Conservation (phyloP, 2,329 filamentous ascomycete species). For the Colletotrichum shisoi region DNA sequence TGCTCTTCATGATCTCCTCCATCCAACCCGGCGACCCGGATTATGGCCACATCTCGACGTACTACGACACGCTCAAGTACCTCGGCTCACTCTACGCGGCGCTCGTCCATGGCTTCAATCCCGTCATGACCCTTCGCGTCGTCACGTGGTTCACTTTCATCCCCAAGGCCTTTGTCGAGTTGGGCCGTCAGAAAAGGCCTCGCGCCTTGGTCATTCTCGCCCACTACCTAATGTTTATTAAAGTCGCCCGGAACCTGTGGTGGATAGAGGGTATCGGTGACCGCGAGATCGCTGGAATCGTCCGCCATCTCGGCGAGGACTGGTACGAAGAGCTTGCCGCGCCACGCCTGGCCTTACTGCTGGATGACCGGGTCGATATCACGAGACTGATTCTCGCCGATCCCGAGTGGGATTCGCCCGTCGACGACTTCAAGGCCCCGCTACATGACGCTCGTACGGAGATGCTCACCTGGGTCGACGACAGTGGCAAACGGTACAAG, state of each 20-base stretch:
- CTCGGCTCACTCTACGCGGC: slow-evolving; percentile 62
- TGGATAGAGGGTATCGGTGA: slow-evolving; percentile 60
- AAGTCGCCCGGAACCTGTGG: slow-evolving; percentile 56
- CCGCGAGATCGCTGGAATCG: slow-evolving; percentile 57
- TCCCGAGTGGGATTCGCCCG: slow-evolving; percentile 51
- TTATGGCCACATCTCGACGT: slow-evolving; percentile 50
- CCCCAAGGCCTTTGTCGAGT: slow-evolving; percentile 54
- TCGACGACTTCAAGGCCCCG: slow-evolving; percentile 9
- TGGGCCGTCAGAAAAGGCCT: slow-evolving; percentile 53
- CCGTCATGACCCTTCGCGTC: slow-evolving; percentile 58
- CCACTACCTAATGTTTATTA: slow-evolving; percentile 61
- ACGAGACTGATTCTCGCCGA: slow-evolving; percentile 56
- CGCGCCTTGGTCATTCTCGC: slow-evolving; percentile 62
- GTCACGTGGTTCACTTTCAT: slow-evolving; percentile 64
- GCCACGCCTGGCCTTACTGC: slow-evolving; percentile 51
- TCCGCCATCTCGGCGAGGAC: slow-evolving; percentile 49
- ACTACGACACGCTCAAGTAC: slow-evolving; percentile 58
- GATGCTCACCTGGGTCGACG: slow-evolving; percentile 39
- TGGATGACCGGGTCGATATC: slow-evolving; percentile 49
- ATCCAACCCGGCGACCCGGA: slow-evolving; percentile 56
- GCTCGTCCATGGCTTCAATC: slow-evolving; percentile 55
- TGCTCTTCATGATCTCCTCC: slow-evolving; percentile 59
- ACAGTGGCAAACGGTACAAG: slow-evolving; percentile 34
- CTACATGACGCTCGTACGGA: slow-evolving; percentile 19
- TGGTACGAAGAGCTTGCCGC: slow-evolving; percentile 55